Base-by-base conservation (phyloP, 148 eudicot species). In the Vaccinium corymbosum region DNA sequence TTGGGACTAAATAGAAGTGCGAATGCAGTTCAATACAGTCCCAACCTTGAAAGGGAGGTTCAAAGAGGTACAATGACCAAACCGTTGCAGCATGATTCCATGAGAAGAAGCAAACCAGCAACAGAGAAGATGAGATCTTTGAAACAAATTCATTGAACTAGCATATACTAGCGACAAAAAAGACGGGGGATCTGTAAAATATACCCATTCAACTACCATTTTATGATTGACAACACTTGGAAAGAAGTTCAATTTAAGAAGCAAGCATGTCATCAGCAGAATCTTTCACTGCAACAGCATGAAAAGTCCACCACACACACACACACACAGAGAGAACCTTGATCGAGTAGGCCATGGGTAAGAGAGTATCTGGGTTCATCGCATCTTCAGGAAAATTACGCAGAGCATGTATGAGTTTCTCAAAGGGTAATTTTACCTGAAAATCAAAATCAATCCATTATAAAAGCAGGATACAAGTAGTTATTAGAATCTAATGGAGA, bases 311-410 rank as follows among this genome's bases (percentile, higher is more conserved):
- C 35, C 35, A 32, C 35, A 32, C 35, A 32, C 35, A 32, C 35
- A 32, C 35, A 32, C 35, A 32, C 35, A 32, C 35, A 32, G 1
- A 32, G 77, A 81, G 74, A 81, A 95, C 99, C 99, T 95, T 92
- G 84, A 97, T 84, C 48, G 99, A 80, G 86, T 95, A 94, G 78
- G 98, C 99, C 94, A 94, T 74, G 59, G 99, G 98, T 62, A 95
- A 82, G 84, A 97, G 83, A 42, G 89, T 90, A 88, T 97, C 98
- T 20, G 99, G 98, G 84, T 95, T 92, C 94, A 94, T 90, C 56
- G 91, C 98, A 90, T 94, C 98, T 70, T 93, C 98, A 49, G 99
- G 98, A 78, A 97, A 97, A 79, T 95, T 95, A 55, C 98, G 98
- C 82, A 97, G 86, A 52, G 94, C 94, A 59, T 90, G 94, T 83